These are phyloP conservation scores for Xylariaceae sp. DNA, from an alignment of 2,329 filamentous ascomycete genomes.

Conservation along the genomic window DNA sequence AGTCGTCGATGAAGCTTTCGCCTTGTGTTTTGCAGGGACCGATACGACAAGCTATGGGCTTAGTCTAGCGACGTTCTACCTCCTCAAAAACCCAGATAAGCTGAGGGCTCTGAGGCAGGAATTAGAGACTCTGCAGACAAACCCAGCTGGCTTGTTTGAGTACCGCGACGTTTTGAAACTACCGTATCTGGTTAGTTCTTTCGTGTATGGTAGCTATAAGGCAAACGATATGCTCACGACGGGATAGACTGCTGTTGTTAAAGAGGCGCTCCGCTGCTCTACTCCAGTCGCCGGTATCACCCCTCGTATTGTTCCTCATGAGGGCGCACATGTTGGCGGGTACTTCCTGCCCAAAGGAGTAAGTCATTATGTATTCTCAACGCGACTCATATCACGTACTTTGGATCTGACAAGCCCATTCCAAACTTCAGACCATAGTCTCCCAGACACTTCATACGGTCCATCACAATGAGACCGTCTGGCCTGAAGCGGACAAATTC, in stretches of 20 bases:
- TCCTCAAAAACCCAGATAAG: conserved; percentile 12
- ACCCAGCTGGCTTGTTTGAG: conserved; percentile 8
- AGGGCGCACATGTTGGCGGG: conserved; percentile 7
- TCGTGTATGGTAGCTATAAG: background rate
- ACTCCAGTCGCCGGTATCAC: conserved; percentile 17
- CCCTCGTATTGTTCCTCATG: conserved; percentile 10
- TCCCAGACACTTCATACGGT: conserved; percentile 16
- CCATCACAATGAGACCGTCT: conserved; percentile 9
- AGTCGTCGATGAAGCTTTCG: conserved; percentile 12
- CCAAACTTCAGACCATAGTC: conserved; percentile 4
- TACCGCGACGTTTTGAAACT: conserved; percentile 12
- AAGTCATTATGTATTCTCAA: background rate
- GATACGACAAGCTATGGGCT: conserved; percentile 15
- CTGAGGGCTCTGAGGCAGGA: conserved; percentile 9
- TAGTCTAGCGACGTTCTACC: conserved; percentile 16
- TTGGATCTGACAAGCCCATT: no score
- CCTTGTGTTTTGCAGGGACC: conserved; percentile 19
- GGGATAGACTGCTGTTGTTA: conserved; percentile 7
- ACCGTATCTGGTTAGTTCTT: conserved; percentile 13
- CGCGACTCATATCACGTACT: no score
- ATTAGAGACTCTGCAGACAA: conserved; percentile 7
- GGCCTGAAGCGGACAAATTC: conserved; percentile 9
- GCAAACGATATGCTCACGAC: background rate
- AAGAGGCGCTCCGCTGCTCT: conserved; percentile 11
- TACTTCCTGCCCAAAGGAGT: conserved; percentile 10